Percentiles rank a stretch among this genome's conserved stretches.
phyloP scores from a whole-genome alignment of 441 rosid species.

The Codiaeum variegatum region DNA sequence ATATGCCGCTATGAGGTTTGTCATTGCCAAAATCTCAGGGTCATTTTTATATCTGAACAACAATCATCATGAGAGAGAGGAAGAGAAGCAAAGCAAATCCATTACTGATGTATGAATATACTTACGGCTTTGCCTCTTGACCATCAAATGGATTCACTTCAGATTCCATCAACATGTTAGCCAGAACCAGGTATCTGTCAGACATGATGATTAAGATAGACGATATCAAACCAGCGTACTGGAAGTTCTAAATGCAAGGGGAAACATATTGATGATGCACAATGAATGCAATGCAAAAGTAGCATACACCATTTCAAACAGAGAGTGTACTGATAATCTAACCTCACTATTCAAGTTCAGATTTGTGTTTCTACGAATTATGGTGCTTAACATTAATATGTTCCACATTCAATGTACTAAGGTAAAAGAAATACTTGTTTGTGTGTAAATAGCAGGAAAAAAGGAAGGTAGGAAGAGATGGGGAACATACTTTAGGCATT shows the following conservation, averaged over 20 bases:
- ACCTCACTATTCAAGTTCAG: no score
- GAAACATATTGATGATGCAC: not conserved
- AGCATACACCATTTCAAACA: not conserved
- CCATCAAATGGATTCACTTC: constrained; percentile 99
- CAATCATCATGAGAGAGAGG: constrained; percentile 12
- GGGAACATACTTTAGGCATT: constrained; percentile 77
- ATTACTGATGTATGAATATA: not conserved
- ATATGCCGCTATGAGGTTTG: constrained; percentile 93
- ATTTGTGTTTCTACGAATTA: not conserved
- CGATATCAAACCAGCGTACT: not conserved
- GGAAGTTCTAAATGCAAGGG: not conserved
- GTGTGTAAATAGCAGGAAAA: not conserved
- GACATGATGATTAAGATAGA: not conserved
- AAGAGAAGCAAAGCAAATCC: not conserved
- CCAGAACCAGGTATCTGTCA: constrained; percentile 87
- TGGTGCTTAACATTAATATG: constrained; percentile 1
- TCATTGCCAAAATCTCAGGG: constrained; percentile 98
- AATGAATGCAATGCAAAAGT: constrained; percentile 4
- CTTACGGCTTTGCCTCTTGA: constrained; percentile 99
- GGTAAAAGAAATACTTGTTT: not conserved
- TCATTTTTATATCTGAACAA: constrained; percentile 84
- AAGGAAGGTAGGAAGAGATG: constrained; percentile 8
- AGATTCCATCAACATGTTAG: constrained; percentile 99
- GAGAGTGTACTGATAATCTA: not conserved
- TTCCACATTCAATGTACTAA: not conserved